Evolutionary conservation across 441 rosid species (phyloP), one percentile per base, ranked within the genome.

Genomic region (Brassica hybrid): DNA sequence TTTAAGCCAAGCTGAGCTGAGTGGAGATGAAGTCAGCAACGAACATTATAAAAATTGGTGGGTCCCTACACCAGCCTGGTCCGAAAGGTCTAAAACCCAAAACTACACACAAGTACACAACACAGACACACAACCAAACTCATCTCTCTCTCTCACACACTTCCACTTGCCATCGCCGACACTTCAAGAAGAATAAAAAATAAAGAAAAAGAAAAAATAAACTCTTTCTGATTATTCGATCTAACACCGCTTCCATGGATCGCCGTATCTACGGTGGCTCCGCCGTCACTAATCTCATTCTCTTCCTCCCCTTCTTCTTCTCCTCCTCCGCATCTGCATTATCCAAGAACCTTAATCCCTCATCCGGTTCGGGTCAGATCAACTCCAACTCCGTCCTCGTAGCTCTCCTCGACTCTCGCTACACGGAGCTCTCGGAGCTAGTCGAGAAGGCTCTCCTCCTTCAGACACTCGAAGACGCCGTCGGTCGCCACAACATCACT

Each of bases 321-420:
- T 21, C 82, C 75, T 10, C 17, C 14, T 0, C 66, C 21, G 56
- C 80, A 75, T 76, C 77, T 60, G 57, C 80, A 71, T 80, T 76
- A 62, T 12, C 74, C 74, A 76, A 72, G n/a, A 76, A 61, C 74
- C 11, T 23, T 43, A 57, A 11, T 61, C 88, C 87, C 1, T 54
- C 58, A 16, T 61, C 92, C 90, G 90, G 91, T 73, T 93, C 90
- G 85, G 80, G 83, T 54, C 93, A 86, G 75, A 87, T 89, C 71
- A 89, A 87, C 84, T 89, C 93, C 34, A 87, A 89, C 71, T 89
- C 93, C 1, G 86, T 89, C 54, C 88, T 89, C 30, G 90, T 89
- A 10, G 91, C 93, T 50, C 85, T 89, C 8, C 89, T 89, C 45
- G 93, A 89, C 81, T 89, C 93, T 23, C 93, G 83, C 77, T 89